Conservation (phyloP, 2,329 filamentous ascomycete genomes). For the Capronia americana region DNA sequence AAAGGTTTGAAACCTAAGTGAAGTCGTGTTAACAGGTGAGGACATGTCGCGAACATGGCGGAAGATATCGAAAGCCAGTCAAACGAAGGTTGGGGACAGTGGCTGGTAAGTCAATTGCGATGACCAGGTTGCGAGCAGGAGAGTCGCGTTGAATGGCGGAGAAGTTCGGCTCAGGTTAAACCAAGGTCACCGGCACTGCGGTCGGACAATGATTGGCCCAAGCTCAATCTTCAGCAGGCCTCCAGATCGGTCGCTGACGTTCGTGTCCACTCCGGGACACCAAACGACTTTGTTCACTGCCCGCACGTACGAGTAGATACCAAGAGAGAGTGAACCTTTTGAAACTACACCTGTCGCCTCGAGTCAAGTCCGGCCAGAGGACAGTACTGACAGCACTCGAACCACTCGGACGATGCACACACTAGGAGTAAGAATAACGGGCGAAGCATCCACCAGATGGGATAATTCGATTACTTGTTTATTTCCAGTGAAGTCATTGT, state of each 20-base stretch:
- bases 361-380: not conserved
- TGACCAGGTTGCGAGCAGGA: slow-evolving; percentile 11
- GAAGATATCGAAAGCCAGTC: slow-evolving; percentile 28
- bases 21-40: slow-evolving; percentile 32
- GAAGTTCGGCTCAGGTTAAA: slow-evolving; percentile 3
- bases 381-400: not conserved
- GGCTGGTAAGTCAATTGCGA: slow-evolving; percentile 4
- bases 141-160: slow-evolving; percentile 23
- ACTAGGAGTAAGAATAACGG: not conserved
- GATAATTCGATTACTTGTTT: not conserved
- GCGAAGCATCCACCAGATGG: not conserved
- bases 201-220: slow-evolving; percentile 33
- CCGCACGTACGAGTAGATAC: not conserved
- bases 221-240: slow-evolving; percentile 19
- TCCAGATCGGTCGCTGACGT: slow-evolving; percentile 24
- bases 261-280: not conserved
- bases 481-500: not conserved
- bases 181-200: slow-evolving; percentile 17
- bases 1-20: slow-evolving; percentile 35
- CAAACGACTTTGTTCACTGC: not conserved
- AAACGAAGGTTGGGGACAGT: slow-evolving; percentile 4
- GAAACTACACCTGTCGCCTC: not conserved
- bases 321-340: not conserved
- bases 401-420: not conserved
- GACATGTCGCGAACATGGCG: slow-evolving; percentile 32